phyloP scores from a whole-genome alignment of 768 basidiomycete species.

The Dacryopinax primogenitus region DNA sequence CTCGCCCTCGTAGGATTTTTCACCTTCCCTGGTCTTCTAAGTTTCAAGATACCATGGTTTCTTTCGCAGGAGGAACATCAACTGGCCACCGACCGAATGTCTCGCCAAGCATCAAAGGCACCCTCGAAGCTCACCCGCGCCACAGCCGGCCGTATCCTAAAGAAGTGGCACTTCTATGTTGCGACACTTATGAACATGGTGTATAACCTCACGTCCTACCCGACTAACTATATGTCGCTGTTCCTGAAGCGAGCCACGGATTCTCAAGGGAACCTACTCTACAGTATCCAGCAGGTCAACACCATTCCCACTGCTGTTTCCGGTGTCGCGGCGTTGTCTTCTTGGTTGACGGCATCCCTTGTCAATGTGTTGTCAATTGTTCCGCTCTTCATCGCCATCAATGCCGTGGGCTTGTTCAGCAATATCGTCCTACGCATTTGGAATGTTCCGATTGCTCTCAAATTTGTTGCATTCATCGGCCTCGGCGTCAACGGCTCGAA shows the following conservation, averaged over 20 bases:
- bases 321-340: constrained; percentile 10
- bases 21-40: constrained; percentile 22
- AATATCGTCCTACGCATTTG: constrained; percentile 49
- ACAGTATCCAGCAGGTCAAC: constrained; percentile 14
- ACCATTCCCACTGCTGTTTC: constrained; percentile 20
- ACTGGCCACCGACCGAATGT: constrained; percentile 15
- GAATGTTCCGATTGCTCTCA: constrained; percentile 44
- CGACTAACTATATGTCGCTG: constrained; percentile 18
- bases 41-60: constrained; percentile 20
- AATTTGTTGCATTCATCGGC: constrained; percentile 59
- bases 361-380: constrained; percentile 23
- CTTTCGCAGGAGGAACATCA: constrained; percentile 20
- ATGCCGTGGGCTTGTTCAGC: constrained; percentile 39
- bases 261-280: constrained; percentile 8
- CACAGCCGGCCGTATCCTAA: constrained; percentile 14
- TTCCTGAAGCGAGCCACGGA: constrained; percentile 15
- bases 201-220: constrained; percentile 16
- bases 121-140: constrained; percentile 13
- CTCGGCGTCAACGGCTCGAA: constrained; percentile 13
- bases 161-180: neutral
- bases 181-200: neutral
- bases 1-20: constrained; percentile 15
- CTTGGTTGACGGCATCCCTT: constrained; percentile 32
- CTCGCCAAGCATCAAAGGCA: neutral
- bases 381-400: constrained; percentile 53